Conservation (phyloP, 164 flowering plant genomes). For the Brasenia schreberi region DNA sequence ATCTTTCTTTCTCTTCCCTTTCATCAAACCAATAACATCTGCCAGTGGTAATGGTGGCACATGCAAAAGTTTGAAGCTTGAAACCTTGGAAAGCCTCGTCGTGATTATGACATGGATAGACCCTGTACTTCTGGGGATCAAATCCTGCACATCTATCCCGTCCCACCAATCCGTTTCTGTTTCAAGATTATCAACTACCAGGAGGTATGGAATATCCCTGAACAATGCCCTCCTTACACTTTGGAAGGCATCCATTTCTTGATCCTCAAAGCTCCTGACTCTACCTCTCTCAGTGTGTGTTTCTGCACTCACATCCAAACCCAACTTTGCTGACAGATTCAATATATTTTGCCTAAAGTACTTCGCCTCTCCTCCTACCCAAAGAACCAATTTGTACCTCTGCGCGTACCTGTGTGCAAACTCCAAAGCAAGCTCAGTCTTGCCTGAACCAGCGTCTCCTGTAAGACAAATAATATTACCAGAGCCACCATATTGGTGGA, state of each 20-base stretch:
- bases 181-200: slow-evolving; percentile 79
- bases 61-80: slow-evolving; percentile 52
- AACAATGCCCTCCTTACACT: slow-evolving; percentile 77
- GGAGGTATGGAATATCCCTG: slow-evolving; percentile 67
- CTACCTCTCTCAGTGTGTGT: slow-evolving; percentile 59
- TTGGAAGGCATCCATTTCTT: slow-evolving; percentile 78
- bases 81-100: slow-evolving; percentile 51
- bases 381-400: slow-evolving; percentile 80
- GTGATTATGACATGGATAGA: slow-evolving; percentile 77
- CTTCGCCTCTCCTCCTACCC: slow-evolving; percentile 85
- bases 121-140: slow-evolving; percentile 76
- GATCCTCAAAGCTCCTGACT: slow-evolving; percentile 76
- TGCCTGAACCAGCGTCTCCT: slow-evolving; percentile 64
- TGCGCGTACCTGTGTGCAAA: slow-evolving; percentile 62
- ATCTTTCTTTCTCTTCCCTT: slow-evolving; percentile 54
- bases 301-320: slow-evolving; percentile 80
- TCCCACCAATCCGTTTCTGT: slow-evolving; percentile 91
- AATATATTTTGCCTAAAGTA: slow-evolving; percentile 73
- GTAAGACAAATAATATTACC: slow-evolving; percentile 43
- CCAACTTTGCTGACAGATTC: slow-evolving; percentile 51
- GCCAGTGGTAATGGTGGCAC: slow-evolving; percentile 38
- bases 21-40: slow-evolving; percentile 52
- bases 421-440: slow-evolving; percentile 83
- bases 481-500: slow-evolving; percentile 14
- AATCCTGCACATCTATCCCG: slow-evolving; percentile 62